phyloP scores from a whole-genome alignment of 2,329 filamentous ascomycete species.

The Pseudogymnoascus sp. region DNA sequence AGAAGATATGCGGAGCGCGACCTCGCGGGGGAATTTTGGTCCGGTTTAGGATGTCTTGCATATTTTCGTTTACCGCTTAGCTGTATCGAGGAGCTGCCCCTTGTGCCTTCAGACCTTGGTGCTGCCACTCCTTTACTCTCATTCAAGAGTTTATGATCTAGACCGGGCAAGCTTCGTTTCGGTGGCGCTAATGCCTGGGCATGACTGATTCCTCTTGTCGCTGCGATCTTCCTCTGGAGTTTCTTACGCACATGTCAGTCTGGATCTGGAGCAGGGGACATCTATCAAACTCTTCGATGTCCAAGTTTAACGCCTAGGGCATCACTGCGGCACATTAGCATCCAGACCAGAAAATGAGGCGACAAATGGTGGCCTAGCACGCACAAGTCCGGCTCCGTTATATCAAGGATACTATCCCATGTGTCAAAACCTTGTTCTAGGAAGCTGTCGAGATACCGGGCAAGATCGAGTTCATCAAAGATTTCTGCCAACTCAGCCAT shows the following conservation, averaged over 20 bases:
- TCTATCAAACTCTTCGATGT: conserved; percentile 60
- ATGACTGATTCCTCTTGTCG: conserved; percentile 51
- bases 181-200: conserved; percentile 28
- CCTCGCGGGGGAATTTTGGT: conserved; percentile 70
- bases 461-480: conserved; percentile 67
- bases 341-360: background rate
- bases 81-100: conserved; percentile 35
- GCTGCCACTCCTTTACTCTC: conserved; percentile 43
- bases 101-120: conserved; percentile 35
- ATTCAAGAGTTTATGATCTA: conserved; percentile 49
- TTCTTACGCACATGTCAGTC: conserved; percentile 42
- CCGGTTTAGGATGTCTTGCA: conserved; percentile 68
- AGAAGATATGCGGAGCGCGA: conserved; percentile 77
- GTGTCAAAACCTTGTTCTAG: conserved; percentile 75
- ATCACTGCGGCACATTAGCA: conserved; percentile 42
- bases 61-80: conserved; percentile 61
- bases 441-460: conserved; percentile 67
- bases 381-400: conserved; percentile 74
- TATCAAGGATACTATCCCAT: conserved; percentile 76
- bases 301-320: conserved; percentile 69
- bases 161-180: conserved; percentile 24
- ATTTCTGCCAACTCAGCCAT: conserved; percentile 50
- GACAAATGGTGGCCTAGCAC: background rate
- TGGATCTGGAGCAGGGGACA: conserved; percentile 9
- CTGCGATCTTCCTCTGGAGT: conserved; percentile 72